These are phyloP conservation scores for Taxawa tesnikishii DNA, from an alignment of 2,329 filamentous ascomycete genomes.

Conservation along the genomic window DNA sequence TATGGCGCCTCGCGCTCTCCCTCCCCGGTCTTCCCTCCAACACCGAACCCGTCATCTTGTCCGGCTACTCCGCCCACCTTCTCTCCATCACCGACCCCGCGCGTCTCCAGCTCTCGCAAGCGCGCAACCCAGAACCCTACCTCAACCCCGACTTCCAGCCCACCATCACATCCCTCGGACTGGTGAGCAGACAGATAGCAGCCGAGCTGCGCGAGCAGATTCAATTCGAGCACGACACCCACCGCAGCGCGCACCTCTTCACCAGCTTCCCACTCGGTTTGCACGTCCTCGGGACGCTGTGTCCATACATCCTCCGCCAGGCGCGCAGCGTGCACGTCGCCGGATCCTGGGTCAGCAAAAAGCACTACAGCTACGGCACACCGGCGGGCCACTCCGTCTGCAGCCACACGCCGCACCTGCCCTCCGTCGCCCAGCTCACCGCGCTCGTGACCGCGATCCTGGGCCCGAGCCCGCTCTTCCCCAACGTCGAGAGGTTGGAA, in stretches of 20 bases:
- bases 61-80: constrained; percentile 19
- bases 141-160: constrained; percentile 1
- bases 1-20: constrained; percentile 12
- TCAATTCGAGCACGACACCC: too few species aligned
- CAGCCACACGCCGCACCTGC: constrained; percentile 4
- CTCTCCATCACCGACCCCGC: constrained; percentile 19
- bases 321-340: constrained; percentile 27
- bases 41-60: constrained; percentile 22
- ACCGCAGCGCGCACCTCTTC: constrained; percentile 24
- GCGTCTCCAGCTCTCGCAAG: constrained; percentile 9
- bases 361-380: constrained; percentile 9
- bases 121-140: constrained; percentile 6
- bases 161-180: constrained; percentile 9
- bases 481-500: constrained; percentile 21
- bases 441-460: constrained; percentile 21
- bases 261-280: constrained; percentile 28
- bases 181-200: constrained; percentile 19
- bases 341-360: constrained; percentile 27
- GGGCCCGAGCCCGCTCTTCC: constrained; percentile 11
- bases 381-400: constrained; percentile 11
- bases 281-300: constrained; percentile 23
- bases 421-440: constrained; percentile 18
- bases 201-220: too few species aligned
- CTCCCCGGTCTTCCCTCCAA: constrained; percentile 25
- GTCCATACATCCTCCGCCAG: constrained; percentile 27